Percentiles rank a stretch among this genome's conserved stretches.
phyloP scores from a whole-genome alignment of 108 stramenopile genomes.

The Cyclotella baltica region DNA sequence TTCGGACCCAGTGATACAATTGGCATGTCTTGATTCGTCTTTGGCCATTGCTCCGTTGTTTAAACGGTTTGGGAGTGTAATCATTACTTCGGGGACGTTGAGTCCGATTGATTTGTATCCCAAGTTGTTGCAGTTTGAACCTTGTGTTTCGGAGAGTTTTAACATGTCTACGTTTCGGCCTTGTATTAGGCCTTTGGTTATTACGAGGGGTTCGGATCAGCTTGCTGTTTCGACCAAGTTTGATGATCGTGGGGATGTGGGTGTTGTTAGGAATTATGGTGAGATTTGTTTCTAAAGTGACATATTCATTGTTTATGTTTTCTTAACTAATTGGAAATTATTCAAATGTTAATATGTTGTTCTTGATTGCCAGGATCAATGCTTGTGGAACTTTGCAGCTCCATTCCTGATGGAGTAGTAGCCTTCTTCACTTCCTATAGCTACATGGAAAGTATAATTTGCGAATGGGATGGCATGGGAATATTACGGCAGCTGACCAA shows the following conservation, averaged over 20 bases:
- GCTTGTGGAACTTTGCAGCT: constrained; percentile 88
- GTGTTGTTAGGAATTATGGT: constrained; percentile 93
- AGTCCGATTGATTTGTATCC: constrained; percentile 99
- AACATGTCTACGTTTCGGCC: constrained; percentile 98
- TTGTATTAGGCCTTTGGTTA: constrained; percentile 96
- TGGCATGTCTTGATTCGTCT: constrained; percentile 97
- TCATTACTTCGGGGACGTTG: constrained; percentile 98
- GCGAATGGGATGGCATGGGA: constrained; percentile 95
- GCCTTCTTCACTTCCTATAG: constrained; percentile 98
- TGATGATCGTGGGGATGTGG: constrained; percentile 91
- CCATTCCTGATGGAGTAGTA: constrained; percentile 97
- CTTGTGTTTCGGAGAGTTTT: constrained; percentile 93
- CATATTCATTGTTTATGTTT: too few relatives aligned
- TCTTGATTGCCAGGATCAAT: constrained; percentile 72
- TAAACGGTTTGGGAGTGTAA: constrained; percentile 95
- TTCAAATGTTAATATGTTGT: background rate
- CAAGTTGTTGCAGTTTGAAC: constrained; percentile 96
- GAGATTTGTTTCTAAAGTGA: constrained; percentile 10
- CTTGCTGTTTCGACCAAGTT: constrained; percentile 88
- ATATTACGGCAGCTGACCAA: constrained; percentile 90
- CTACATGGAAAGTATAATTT: constrained; percentile 97
- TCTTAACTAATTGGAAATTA: background rate
- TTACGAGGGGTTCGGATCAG: constrained; percentile 95
- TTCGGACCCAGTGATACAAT: constrained; percentile 89
- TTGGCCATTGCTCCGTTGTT: constrained; percentile 98